Base-by-base conservation (phyloP, 2,329 filamentous ascomycete species). In the Bertia moriformis region DNA sequence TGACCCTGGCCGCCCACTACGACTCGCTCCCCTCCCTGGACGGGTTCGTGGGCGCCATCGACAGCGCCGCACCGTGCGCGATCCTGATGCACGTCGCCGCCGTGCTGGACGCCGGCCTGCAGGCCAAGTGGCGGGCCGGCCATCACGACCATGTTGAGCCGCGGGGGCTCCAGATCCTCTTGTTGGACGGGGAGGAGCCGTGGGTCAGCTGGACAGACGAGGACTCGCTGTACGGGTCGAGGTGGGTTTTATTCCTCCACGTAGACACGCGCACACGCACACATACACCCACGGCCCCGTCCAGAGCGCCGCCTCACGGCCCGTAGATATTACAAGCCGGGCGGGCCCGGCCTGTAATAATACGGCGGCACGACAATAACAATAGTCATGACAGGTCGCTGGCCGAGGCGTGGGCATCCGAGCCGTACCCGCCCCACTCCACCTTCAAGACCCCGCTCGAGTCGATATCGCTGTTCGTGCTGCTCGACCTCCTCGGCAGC, bases 101-200 rank as follows among this genome's bases (percentile, higher is more conserved):
- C 46, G 83, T 76, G 45, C 73, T 98, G 36, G 88, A 96, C 51
- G 69, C 63, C 1, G 85, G 84, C 2, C 61, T 96, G 54, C 83
- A 79, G 20, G 71, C 69, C 52, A 93, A 89, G 60, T 96, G 91
- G 85, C 69, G 73, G 19, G 69, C 68, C 19, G 84, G 88, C 73
- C 57, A 74, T 45, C 69, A 65, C 3, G 56, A 59, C 18, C 67
- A 62, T 1, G 7, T 27, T 7, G 84, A 87, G 32, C 83, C 82
- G 48, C 78, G 76, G 51, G 89, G 89, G 1, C 69, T 98, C 22
- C 91, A 96, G 62, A 83, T 98, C 19, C 47, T 98, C 19, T 70
- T 98, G 40, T 60, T 98, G 4, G 91, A 98, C 51, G 91, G 91
- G 3, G 91, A 98, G 60, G 91, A 98, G 58, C 88, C 91, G 0